Evolutionary conservation across 2,329 filamentous ascomycete genomes (phyloP).

Genomic region (Monosporascus sp.): DNA sequence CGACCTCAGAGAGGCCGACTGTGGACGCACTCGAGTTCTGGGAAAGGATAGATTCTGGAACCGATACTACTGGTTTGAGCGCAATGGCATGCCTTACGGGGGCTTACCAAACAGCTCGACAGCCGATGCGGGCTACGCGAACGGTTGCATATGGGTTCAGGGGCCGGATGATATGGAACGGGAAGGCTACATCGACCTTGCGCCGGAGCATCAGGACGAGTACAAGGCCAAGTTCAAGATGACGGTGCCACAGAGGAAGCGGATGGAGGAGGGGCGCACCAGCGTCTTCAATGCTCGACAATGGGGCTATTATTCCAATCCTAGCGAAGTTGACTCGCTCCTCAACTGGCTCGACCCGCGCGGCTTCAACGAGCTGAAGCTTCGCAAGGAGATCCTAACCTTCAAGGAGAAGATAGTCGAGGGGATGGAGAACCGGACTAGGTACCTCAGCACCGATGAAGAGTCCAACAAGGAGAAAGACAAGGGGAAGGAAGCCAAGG

Average conservation of each 20-base stretch:
- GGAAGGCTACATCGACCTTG: constrained; percentile 77
- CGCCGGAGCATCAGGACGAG: constrained; percentile 63
- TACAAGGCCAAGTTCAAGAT: constrained; percentile 74
- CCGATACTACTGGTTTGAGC: constrained; percentile 98
- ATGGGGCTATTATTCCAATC: constrained; percentile 88
- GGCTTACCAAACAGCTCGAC: constrained; percentile 87
- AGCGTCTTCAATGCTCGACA: constrained; percentile 71
- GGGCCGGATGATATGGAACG: constrained; percentile 86
- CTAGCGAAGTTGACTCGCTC: constrained; percentile 69
- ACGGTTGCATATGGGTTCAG: constrained; percentile 94
- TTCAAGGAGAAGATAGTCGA: constrained; percentile 71
- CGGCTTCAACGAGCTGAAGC: constrained; percentile 77
- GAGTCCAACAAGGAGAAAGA: constrained; percentile 21
- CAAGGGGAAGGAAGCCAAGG: constrained; percentile 26
- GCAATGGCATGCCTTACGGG: constrained; percentile 94
- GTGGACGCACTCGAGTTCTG: constrained; percentile 79
- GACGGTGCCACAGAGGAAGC: constrained; percentile 80
- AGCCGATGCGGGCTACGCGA: constrained; percentile 80
- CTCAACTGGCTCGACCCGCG: constrained; percentile 85
- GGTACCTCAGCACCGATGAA: constrained; percentile 56
- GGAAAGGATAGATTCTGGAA: constrained; percentile 98
- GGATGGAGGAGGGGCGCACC: constrained; percentile 76
- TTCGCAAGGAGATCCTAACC: constrained; percentile 77
- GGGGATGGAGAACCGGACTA: constrained; percentile 74
- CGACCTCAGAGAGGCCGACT: constrained; percentile 89